Percentiles rank a stretch among this genome's conserved stretches.
phyloP scores from a whole-genome alignment of 352 stramenopile genomes.

The Globisporangium orthogonon region DNA sequence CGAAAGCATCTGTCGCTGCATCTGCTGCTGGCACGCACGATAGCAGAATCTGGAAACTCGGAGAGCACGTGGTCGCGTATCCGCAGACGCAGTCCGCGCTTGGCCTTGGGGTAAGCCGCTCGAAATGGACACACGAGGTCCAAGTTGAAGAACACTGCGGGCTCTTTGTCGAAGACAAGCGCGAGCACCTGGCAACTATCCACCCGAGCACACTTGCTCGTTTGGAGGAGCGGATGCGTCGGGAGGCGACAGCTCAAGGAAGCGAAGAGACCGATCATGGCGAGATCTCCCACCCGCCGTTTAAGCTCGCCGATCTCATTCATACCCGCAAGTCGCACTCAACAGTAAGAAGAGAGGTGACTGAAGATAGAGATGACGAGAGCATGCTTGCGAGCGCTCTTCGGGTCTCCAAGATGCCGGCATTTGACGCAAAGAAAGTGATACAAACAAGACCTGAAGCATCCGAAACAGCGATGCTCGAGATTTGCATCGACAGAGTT shows the following conservation, averaged over 20 bases:
- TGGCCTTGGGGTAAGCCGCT: slow-evolving; percentile 11
- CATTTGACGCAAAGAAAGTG: background rate
- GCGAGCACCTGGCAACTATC: slow-evolving; percentile 23
- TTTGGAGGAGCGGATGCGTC: slow-evolving; percentile 39
- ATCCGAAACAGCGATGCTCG: slow-evolving; percentile 18
- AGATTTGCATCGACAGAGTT: slow-evolving; percentile 49
- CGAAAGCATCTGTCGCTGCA: slow-evolving; percentile 9
- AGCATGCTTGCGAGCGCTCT: background rate
- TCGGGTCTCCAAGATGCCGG: background rate
- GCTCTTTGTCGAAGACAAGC: slow-evolving; percentile 37
- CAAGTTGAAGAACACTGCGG: slow-evolving; percentile 36
- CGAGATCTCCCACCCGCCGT: background rate
- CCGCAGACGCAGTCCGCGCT: slow-evolving; percentile 17
- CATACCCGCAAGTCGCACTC: background rate
- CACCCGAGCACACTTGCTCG: slow-evolving; percentile 44
- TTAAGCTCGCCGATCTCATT: slow-evolving; percentile 6
- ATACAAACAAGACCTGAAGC: background rate
- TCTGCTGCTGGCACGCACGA: background rate
- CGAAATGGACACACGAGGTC: slow-evolving; percentile 32
- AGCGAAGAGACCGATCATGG: background rate
- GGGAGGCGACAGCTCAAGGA: slow-evolving; percentile 15
- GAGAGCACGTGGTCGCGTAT: slow-evolving; percentile 5
- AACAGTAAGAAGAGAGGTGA: no score
- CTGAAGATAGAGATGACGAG: background rate
- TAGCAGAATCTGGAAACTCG: background rate